Evolutionary conservation across 2,329 filamentous ascomycete genomes (phyloP).

Genomic region (Pseudogymnoascus sp.): DNA sequence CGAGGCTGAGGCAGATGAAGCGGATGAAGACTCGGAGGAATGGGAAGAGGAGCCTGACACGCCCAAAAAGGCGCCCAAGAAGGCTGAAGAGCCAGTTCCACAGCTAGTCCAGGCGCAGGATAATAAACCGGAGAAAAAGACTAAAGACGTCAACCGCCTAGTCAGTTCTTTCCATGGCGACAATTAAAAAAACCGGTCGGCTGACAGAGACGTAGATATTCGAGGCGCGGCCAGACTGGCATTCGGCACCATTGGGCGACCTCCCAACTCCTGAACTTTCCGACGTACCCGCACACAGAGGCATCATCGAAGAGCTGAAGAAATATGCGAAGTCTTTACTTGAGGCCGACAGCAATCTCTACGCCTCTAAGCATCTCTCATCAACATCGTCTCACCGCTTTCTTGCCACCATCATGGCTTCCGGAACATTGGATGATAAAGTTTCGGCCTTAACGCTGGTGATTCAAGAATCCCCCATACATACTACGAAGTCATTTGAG

Average conservation of each 20-base stretch:
- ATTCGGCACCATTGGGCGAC: conserved; percentile 47
- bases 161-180: conserved; percentile 22
- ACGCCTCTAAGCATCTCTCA: conserved; percentile 60
- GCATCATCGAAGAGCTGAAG: conserved; percentile 50
- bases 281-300: conserved; percentile 38
- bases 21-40: conserved; percentile 25
- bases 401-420: conserved; percentile 92
- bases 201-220: conserved; percentile 39
- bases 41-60: conserved; percentile 29
- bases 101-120: background rate
- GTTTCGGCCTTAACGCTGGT: conserved; percentile 90
- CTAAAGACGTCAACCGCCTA: conserved; percentile 25
- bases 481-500: conserved; percentile 85
- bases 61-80: conserved; percentile 13
- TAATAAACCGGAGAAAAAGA: conserved; percentile 15
- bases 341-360: conserved; percentile 67
- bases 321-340: conserved; percentile 66
- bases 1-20: conserved; percentile 32
- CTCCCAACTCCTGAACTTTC: conserved; percentile 39
- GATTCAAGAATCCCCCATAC: conserved; percentile 90
- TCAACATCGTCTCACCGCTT: conserved; percentile 89
- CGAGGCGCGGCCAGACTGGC: conserved; percentile 59
- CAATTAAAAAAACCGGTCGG: conserved; percentile 17
- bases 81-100: conserved; percentile 14
- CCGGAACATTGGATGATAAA: conserved; percentile 93